Conservation (phyloP, 805 yeast genomes). For the Wickerhamiella allomyrinae region DNA sequence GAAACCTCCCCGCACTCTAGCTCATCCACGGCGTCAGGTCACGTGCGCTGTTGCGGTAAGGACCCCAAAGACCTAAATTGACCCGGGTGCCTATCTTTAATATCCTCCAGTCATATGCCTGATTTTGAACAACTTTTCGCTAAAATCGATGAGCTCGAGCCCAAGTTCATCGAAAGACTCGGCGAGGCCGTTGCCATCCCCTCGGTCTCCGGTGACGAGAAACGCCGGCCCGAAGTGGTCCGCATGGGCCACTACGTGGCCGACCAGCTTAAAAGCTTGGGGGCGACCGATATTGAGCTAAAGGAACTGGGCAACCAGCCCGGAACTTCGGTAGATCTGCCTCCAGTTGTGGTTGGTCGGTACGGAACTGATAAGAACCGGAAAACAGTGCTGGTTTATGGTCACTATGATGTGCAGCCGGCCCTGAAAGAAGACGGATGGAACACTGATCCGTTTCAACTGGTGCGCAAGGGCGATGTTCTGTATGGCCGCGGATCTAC, state of each 20-base stretch:
- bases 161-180: conserved; percentile 41
- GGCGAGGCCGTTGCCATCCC: conserved; percentile 84
- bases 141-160: conserved; percentile 62
- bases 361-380: conserved; percentile 69
- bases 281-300: conserved; percentile 69
- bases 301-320: conserved; percentile 82
- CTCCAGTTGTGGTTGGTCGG: conserved; percentile 89
- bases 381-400: conserved; percentile 83
- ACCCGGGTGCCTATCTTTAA: neutral
- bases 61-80: neutral
- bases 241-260: conserved; percentile 77
- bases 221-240: conserved; percentile 75
- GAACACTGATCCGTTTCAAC: conserved; percentile 78
- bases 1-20: too few relatives aligned
- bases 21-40: too few relatives aligned
- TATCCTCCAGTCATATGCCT: conserved; percentile 8
- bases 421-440: conserved; percentile 89
- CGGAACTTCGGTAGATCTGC: conserved; percentile 48
- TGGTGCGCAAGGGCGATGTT: conserved; percentile 47
- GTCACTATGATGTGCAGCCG: conserved; percentile 98
- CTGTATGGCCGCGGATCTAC: conserved; percentile 89
- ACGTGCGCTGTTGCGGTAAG: neutral
- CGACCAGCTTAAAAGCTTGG: conserved; percentile 51
- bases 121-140: conserved; percentile 27
- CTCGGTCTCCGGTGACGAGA: conserved; percentile 85